These are phyloP conservation scores for Pyrus pyrifolia DNA, from an alignment of 306 rosid genomes.

Conservation along the genomic window DNA sequence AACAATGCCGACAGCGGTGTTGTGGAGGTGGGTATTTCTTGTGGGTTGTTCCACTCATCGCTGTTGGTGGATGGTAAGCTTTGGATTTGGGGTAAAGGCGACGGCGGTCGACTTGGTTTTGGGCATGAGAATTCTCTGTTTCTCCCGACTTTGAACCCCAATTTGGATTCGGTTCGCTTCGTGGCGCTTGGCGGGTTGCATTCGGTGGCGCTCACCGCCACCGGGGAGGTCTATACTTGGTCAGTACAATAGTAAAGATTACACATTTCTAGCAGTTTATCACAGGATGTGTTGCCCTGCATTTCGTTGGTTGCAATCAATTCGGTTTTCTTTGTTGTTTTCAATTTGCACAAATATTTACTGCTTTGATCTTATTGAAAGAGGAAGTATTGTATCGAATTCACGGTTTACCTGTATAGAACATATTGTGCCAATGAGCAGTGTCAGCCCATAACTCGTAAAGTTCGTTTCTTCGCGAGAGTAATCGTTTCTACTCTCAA, in stretches of 20 bases:
- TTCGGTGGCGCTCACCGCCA: conserved; percentile 55
- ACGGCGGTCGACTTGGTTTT: conserved; percentile 83
- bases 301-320: neutral
- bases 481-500: neutral
- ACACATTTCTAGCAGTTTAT: neutral
- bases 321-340: neutral
- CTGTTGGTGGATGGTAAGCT: conserved; percentile 50
- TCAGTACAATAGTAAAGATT: conserved; percentile 40
- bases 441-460: neutral
- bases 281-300: neutral
- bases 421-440: no score
- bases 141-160: conserved; percentile 68
- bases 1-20: neutral
- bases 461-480: neutral
- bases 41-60: conserved; percentile 89
- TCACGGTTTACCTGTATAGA: neutral
- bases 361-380: neutral
- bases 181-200: conserved; percentile 79
- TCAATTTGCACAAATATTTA: neutral
- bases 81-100: conserved; percentile 99
- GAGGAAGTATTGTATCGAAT: neutral
- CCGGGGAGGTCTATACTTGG: conserved; percentile 81
- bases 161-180: conserved; percentile 41
- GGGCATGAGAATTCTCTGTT: conserved; percentile 72
- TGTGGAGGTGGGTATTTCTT: conserved; percentile 65